Base-by-base conservation (phyloP, 2,329 filamentous ascomycete species). In the Aspergillus calidoustus region DNA sequence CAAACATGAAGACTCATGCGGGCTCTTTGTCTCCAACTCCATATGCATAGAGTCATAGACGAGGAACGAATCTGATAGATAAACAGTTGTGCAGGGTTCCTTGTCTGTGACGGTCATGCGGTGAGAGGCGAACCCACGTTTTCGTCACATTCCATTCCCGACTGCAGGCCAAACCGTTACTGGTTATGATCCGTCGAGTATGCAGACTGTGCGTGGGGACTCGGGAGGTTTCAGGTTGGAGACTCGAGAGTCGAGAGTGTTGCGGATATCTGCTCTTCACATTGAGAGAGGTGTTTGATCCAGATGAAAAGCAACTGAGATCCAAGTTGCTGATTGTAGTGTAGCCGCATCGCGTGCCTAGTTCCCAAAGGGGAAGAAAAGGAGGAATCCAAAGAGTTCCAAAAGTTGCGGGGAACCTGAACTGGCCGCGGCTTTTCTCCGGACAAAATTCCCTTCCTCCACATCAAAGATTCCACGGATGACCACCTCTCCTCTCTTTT, bases 71-170 rank as follows among this genome's bases (percentile, higher is more conserved):
- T 41, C 34, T 34, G 43, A 50, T 50, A 13, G 31, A 57, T 43
- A 50, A n/a, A 19, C 34, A 44, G 13, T 19, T 44, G 38, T 44
- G 38, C 38, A 28, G 38, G 52, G 19, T 53, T 3, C 48, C 55
- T 17, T 44, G 55, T 25, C 43, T 54, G n/a, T 34, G 47, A 11
- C 44, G 48, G 54, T 57, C 54, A 58, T 58, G 55, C 48, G 55
- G 55, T 58, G 55, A 52, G 41, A 58, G 53, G 8, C 34, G 17
- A 52, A 25, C 31, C 48, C 55, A 58, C 48, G 55, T 52, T 52
- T 50, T 52, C 25, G 48, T 58, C 17, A 15, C 47, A 52, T 58
- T 31, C 30, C 9, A 44, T 22, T 19, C 41, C 7, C 9, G 38
- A 4, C 48, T 58, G 48, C 47, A 52, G 55, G 22, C 34, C 8